phyloP scores from a whole-genome alignment of 768 basidiomycete species.

The Hemileccinum rubropunctum region DNA sequence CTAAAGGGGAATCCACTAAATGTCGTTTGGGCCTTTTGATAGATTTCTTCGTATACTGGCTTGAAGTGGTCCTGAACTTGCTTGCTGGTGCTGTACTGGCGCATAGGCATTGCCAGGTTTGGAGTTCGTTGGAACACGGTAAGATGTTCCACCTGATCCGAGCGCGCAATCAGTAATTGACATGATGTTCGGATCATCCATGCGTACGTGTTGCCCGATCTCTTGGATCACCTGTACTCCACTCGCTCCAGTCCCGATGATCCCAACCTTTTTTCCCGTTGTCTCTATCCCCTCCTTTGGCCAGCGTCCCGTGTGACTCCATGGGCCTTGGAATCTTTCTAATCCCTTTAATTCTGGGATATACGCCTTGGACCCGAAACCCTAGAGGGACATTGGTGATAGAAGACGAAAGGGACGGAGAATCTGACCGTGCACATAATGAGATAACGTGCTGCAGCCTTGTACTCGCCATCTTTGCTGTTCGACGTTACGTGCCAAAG shows the following conservation, averaged over 20 bases:
- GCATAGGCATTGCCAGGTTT: conserved; percentile 12
- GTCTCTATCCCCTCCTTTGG: conserved; percentile 10
- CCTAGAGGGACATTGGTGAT: conserved; percentile 2
- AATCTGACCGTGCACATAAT: conserved; percentile 13
- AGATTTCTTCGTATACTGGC: conserved; percentile 6
- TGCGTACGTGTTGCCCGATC: conserved; percentile 10
- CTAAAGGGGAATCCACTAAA: neutral
- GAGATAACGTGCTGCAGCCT: conserved; percentile 9
- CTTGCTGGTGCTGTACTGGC: conserved; percentile 8
- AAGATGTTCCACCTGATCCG: conserved; percentile 4
- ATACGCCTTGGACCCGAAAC: conserved; percentile 9
- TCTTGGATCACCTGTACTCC: conserved; percentile 15
- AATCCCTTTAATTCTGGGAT: conserved; percentile 10
- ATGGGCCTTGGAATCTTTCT: conserved; percentile 1
- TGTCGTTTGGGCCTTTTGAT: conserved; percentile 3
- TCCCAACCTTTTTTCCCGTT: conserved; percentile 8
- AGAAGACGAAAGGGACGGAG: neutral
- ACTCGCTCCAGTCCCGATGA: conserved; percentile 18
- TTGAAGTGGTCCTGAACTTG: conserved; percentile 12
- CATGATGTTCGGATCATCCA: no score
- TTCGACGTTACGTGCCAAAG: neutral
- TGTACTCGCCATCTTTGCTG: conserved; percentile 10
- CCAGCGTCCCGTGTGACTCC: conserved; percentile 8
- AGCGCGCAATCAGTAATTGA: neutral
- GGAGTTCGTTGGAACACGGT: conserved; percentile 18